Evolutionary conservation across 495 filamentous ascomycete species (phyloP).

Genomic region (Neurospora sp.): DNA sequence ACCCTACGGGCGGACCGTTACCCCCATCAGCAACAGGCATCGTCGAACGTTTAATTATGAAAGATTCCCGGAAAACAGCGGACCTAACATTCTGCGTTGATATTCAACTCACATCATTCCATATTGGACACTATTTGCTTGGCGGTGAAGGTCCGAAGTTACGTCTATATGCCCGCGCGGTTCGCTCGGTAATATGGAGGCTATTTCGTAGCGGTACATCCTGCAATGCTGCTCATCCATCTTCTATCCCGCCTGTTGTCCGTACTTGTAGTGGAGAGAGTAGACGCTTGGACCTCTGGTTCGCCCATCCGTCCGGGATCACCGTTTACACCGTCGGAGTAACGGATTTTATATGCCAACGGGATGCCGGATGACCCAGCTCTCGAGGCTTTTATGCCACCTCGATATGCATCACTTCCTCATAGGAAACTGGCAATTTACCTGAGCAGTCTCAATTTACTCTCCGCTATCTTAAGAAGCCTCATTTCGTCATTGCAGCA

Average conservation of each 20-base stretch:
- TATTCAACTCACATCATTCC: not conserved
- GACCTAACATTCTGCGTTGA: not conserved
- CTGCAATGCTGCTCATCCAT: not conserved
- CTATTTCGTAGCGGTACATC: not conserved
- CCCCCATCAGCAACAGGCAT: not conserved
- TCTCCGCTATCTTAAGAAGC: too few species aligned
- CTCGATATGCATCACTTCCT: not conserved
- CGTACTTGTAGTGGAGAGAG: not conserved
- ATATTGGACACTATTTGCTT: not conserved
- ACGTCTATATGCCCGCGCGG: not conserved
- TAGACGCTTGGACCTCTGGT: not conserved
- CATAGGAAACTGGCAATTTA: not conserved
- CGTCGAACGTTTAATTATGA: not conserved
- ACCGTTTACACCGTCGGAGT: not conserved
- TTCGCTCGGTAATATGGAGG: not conserved
- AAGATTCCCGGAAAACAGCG: not conserved
- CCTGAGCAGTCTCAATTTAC: too few species aligned
- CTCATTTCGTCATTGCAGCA: too few species aligned
- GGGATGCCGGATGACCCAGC: not conserved
- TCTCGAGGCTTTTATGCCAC: not conserved
- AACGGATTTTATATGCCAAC: not conserved
- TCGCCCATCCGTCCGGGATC: not conserved
- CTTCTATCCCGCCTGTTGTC: not conserved
- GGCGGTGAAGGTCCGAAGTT: not conserved
- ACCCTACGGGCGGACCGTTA: not conserved